Percentiles rank a stretch among this genome's conserved stretches.
phyloP scores from a whole-genome alignment of 192 early-diverging fungal species.

The Lunasporangiospora selenospora region DNA sequence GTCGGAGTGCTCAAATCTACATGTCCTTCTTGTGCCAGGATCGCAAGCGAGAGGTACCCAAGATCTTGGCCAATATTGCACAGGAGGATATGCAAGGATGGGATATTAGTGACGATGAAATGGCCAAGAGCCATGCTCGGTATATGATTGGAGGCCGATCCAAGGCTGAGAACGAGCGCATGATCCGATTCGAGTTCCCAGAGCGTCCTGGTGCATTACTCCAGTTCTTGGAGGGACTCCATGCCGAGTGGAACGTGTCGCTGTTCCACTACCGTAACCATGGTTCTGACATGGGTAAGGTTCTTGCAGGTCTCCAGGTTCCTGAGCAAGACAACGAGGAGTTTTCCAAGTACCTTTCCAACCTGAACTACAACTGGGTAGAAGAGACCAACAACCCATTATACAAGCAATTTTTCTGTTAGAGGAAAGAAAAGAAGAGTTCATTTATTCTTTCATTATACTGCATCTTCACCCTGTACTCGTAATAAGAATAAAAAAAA shows the following conservation, averaged over 20 bases:
- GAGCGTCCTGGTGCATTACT: constrained; percentile 93
- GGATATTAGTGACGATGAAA: constrained; percentile 92
- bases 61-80: constrained; percentile 69
- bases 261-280: constrained; percentile 98
- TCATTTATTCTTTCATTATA: not conserved
- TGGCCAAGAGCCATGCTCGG: constrained; percentile 96
- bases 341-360: constrained; percentile 82
- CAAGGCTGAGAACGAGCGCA: constrained; percentile 79
- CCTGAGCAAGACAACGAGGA: constrained; percentile 62
- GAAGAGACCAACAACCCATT: constrained; percentile 94
- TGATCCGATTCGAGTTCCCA: constrained; percentile 96
- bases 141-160: constrained; percentile 91
- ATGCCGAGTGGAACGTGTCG: constrained; percentile 77
- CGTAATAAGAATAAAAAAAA: too few relatives aligned
- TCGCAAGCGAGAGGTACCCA: constrained; percentile 68
- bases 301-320: constrained; percentile 94
- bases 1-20: constrained; percentile 81
- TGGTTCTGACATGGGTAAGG: constrained; percentile 92
- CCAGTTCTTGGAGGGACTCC: constrained; percentile 81
- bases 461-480: not conserved
- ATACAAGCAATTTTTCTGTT: constrained; percentile 84
- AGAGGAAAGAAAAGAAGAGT: not conserved
- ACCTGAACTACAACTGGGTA: constrained; percentile 85
- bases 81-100: constrained; percentile 71
- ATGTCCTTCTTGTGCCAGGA: constrained; percentile 87